Evolutionary conservation across 305 asterid species (phyloP), one percentile per base, ranked within the genome.

Genomic region (Solanum hybrid): DNA sequence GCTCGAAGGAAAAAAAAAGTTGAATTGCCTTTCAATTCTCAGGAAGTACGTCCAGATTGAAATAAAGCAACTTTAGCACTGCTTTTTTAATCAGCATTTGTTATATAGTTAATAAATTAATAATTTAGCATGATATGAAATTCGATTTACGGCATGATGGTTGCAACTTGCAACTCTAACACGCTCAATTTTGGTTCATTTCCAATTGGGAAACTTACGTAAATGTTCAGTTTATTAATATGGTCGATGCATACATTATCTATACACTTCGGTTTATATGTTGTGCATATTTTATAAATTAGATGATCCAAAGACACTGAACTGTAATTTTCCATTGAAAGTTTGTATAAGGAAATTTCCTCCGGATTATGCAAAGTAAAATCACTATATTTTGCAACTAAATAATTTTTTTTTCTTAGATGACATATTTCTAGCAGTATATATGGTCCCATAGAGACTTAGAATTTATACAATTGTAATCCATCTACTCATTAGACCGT

Each of bases 361-460:
- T 70, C 26, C 37, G 7, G n/a, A 11, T 26, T 33, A 65, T 51
- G 51, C 12, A 32, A 14, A 51, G 6, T 29, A 57, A 26, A 33
- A 57, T 41, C 72, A 65, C 14, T 34, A n/a, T 83, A 39, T 41
- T 20, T 36, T 8, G 29, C 4, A 41, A 41, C 80, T 3, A 17
- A 26, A 20, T 4, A 5, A n/a, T 79, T 1, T 15, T 79, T 17
- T 36, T 79, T 10, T 6, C 38, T 5, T 39, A 9, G 32, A 3
- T 61, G 37, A 82, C 85, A 14, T 27, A 83, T 73, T 27, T 68
- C 39, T 57, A 15, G 51, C 80, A n/a, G 75, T 57, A 31, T 61
- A 61, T 61, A 61, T 37, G 92, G 88, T 65, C 89, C 92, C 31
- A 39, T 65, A 24, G 68, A 78, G 82, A 32, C 72, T 36, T 39